Base-by-base conservation (phyloP, 1,139 yeast genomes). In the Nakaseomyces kungkrabaensis region DNA sequence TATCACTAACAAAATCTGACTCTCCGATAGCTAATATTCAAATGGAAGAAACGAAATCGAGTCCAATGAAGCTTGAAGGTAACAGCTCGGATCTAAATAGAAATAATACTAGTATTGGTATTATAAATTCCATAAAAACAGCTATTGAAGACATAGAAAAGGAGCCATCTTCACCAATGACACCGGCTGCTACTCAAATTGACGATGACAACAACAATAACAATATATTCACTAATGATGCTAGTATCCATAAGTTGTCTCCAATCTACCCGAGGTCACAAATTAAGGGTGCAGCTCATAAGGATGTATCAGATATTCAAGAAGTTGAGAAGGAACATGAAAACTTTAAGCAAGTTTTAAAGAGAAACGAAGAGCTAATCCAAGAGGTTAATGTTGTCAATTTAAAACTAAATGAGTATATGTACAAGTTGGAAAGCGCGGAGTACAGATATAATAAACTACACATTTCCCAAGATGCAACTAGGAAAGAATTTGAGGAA, bases 391-490 rank as follows among this genome's bases (percentile, higher is more conserved):
- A 72, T 43, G 51, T 45, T 9, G 27, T 60, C 29, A 61, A 64
- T 49, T 52, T 52, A 37, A 56, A 55, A 40, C 42, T 61, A 8
- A 61, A 58, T 41, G 48, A 44, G 37, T 48, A 53, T 55, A 64
- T 65, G 8, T 64, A 65, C 25, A 87, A 82, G 57, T 68, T 77
- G 32, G 71, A 70, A 22, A 60, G 68, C 34, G 42, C 42, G 24
- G 42, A 38, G n/a, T 38, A 25, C 31, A 38, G 25, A 25, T 38
- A 38, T 11, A 38, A 38, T 25, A 69, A 82, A 4, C 34, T 58
- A 74, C 75, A 56, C 60, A 27, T 22, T 29, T 44, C 43, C 6
- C 29, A 41, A 25, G 25, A 45, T 3, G 22, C 44, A 3, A 38
- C 49, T 13, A 10, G 50, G 4, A 17, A 44, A 3, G 47, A 72